Base-by-base conservation (phyloP, 305 asterid genomes). In the Plantago rigida region DNA sequence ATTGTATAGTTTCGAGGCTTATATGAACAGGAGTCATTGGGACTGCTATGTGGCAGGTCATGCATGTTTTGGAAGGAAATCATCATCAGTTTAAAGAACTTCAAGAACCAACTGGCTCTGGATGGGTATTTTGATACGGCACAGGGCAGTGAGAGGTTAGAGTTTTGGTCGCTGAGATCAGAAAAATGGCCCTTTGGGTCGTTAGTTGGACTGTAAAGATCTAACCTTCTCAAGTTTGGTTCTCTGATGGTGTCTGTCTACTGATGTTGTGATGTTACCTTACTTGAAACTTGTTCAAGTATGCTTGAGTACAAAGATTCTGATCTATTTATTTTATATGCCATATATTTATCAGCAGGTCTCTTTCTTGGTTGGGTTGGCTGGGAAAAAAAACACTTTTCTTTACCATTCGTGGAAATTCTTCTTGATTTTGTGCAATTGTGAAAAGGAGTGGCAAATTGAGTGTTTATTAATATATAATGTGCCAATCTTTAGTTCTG, bases 1-100 rank as follows among this genome's bases (percentile, higher is more conserved):
- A 59, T 59, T 15, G 47, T 67, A 53, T 39, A 56, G 62, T 52
- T 47, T 48, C 46, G 36, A 34, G 59, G 59, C 26, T 48, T n/a
- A n/a, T 65, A 14, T 58, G 63, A 46, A 63, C 28, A 9, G 2
- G 51, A 59, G 65, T 63, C 48, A 49, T 46, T 47, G 3, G 39
- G 46, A 41, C 0, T 41, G 56, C n/a, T 62, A 22, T 9, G 47
- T 0, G 8, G 24, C 15, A 15, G 28, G 24, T 26, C 47, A 34
- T 51, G 11, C 36, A 46, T 51, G 57, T 39, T 55, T 13, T 63
- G 57, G 34, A 52, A 56, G 48, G 54, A 51, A 29, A 51, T 41
- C 14, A 10, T 41, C 14, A 17, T 15, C 15, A 8, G 54, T 13
- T 49, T 49, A 5, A 8, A 13, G 26, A 22, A 49, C 45, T 41